Conservation (phyloP, 306 rosid species). For the Gillenia trifoliata region DNA sequence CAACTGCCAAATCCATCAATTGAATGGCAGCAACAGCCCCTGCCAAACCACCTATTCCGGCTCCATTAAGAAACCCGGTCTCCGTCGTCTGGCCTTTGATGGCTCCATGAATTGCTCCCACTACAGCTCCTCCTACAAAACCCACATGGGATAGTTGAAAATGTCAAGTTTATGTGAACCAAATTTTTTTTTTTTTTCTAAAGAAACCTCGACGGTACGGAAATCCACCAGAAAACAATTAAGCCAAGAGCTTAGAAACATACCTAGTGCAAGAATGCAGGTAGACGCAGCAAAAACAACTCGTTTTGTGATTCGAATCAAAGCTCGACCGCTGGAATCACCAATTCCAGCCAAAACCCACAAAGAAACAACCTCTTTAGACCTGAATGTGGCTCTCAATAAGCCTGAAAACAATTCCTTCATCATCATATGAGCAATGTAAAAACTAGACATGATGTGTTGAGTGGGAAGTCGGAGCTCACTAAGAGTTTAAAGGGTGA, state of each 20-base stretch:
- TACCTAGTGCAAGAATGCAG: constrained; percentile 39
- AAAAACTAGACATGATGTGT: constrained; percentile 8
- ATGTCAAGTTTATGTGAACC: neutral
- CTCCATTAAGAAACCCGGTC: constrained; percentile 34
- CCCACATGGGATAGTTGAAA: neutral
- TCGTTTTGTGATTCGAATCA: constrained; percentile 1
- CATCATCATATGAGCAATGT: neutral
- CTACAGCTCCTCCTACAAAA: constrained; percentile 36
- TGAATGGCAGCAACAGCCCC: constrained; percentile 44
- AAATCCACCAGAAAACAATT: neutral
- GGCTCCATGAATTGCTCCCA: constrained; percentile 41
- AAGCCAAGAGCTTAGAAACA: neutral
- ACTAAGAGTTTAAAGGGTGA: neutral
- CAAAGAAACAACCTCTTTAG: constrained; percentile 1
- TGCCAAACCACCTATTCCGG: constrained; percentile 24
- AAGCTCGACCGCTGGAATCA: neutral
- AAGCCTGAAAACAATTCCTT: constrained; percentile 19
- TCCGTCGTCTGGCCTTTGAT: constrained; percentile 47
- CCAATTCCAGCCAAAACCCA: constrained; percentile 10
- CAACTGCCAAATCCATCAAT: constrained; percentile 23
- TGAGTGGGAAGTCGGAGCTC: neutral
- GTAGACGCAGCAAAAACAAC: constrained; percentile 14
- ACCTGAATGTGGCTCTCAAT: neutral
- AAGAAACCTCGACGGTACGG: neutral
- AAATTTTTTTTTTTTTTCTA: neutral